Evolutionary conservation across 2,329 filamentous ascomycete genomes (phyloP), one percentile per base, ranked within the genome.

Genomic region (Fusarium guadeloupense): DNA sequence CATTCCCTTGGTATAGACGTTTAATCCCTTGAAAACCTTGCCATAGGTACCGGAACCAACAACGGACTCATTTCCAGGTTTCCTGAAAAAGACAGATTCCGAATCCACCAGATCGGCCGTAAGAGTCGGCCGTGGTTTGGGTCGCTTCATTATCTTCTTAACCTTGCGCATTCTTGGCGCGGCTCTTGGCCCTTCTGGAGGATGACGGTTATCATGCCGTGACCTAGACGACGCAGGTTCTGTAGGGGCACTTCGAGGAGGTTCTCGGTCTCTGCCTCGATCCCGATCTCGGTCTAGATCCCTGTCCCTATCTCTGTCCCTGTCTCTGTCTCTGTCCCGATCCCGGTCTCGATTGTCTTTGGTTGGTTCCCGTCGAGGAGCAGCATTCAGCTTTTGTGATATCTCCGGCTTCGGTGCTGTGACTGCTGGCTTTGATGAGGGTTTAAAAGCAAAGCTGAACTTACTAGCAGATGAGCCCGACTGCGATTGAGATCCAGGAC

Each of bases 31-130:
- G 81, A 96, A 97, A 5, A 97, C 93, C 75, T 96, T 96, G 46
- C 92, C 95, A 69, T 97, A 98, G 1, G 94, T 98, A 10, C 94
- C 94, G 37, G 94, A 96, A 14, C 94, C 94, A 17, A 98, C 90
- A 1, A 98, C 94, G 1, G 94, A 98, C 73, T 96, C 94, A 68
- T 98, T 97, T n/a, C 94, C 94, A 2, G 93, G 93, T 73, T 97
- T 98, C 62, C 94, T 85, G 77, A 90, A 97, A 76, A 96, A 98
- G 4, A 98, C 93, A 1, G 93, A 97, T 39, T 94, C 90, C 0
- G 93, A 96, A 6, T 83, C 80, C 10, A 87, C 86, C 68, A 94
- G 85, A 26, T 97, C 91, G 20, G 87, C 78, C 0, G 89, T 78
- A 2, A 98, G 78, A 6, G 81, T 84, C 3, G 92, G 92, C 46